phyloP scores from a whole-genome alignment of 352 stramenopile species.

The Thraustochytrium sp. region DNA sequence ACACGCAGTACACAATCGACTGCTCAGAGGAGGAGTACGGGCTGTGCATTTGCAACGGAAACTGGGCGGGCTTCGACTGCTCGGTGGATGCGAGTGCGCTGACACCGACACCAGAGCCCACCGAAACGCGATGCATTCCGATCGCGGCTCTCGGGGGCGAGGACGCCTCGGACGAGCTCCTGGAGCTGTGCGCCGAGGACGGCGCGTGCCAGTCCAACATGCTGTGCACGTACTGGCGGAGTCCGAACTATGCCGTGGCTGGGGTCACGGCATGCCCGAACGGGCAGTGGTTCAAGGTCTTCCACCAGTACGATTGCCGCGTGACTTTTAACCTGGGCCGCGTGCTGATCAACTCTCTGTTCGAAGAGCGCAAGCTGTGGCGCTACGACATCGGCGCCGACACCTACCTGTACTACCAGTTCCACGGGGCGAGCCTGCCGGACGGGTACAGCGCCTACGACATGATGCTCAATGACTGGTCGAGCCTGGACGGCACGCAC shows the following conservation, averaged over 20 bases:
- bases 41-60: slow-evolving; percentile 8
- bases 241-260: neutral
- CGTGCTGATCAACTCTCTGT: neutral
- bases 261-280: neutral
- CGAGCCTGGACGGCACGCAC: slow-evolving; percentile 16
- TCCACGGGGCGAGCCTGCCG: neutral
- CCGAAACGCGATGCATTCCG: neutral
- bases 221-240: slow-evolving; percentile 12
- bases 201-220: slow-evolving; percentile 6
- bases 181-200: neutral
- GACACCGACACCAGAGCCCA: neutral
- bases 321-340: slow-evolving; percentile 15
- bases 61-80: slow-evolving; percentile 1
- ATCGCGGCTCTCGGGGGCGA: neutral
- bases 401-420: slow-evolving; percentile 41
- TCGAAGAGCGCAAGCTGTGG: slow-evolving; percentile 18
- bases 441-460: neutral
- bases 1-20: neutral
- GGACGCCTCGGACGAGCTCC: neutral
- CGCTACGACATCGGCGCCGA: slow-evolving; percentile 20
- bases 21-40: slow-evolving; percentile 17
- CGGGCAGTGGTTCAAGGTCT: slow-evolving; percentile 19
- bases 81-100: neutral
- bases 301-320: slow-evolving; percentile 26
- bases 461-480: slow-evolving; percentile 40